A percentile compares a stretch with the other conserved stretches of the same genome.
phyloP scores from a whole-genome alignment of 73 alveolate genomes.

The Paramecium tetraurelia region DNA sequence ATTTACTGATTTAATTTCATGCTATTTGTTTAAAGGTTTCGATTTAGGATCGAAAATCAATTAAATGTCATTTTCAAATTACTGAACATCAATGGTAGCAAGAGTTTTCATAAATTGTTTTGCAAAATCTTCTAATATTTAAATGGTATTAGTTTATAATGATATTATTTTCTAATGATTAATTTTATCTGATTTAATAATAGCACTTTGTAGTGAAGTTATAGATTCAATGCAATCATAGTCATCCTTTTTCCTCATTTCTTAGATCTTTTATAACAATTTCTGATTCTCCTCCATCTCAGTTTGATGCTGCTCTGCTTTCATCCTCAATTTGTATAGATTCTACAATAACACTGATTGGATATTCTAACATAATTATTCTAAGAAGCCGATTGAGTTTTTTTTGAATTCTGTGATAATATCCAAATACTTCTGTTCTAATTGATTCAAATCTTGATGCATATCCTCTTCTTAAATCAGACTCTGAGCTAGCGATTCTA shows the following conservation, averaged over 20 bases:
- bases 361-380: neutral
- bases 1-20: neutral
- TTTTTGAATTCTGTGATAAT: neutral
- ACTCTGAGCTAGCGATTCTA: neutral
- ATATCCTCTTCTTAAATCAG: neutral
- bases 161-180: neutral
- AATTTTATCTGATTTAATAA: neutral
- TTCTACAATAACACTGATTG: neutral
- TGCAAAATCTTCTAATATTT: neutral
- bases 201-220: neutral
- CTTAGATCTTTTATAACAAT: neutral
- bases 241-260: neutral
- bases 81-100: neutral
- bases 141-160: neutral
- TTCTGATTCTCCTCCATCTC: neutral
- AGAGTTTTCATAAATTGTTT: neutral
- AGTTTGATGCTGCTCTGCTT: neutral
- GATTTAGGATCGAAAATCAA: neutral
- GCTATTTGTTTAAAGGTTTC: neutral
- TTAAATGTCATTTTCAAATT: neutral
- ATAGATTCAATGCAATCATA: neutral
- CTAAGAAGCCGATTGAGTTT: neutral
- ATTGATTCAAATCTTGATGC: neutral
- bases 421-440: neutral
- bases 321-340: neutral